These are phyloP conservation scores for Teratosphaeria viscida DNA, from an alignment of 2,329 filamentous ascomycete genomes.

Conservation along the genomic window DNA sequence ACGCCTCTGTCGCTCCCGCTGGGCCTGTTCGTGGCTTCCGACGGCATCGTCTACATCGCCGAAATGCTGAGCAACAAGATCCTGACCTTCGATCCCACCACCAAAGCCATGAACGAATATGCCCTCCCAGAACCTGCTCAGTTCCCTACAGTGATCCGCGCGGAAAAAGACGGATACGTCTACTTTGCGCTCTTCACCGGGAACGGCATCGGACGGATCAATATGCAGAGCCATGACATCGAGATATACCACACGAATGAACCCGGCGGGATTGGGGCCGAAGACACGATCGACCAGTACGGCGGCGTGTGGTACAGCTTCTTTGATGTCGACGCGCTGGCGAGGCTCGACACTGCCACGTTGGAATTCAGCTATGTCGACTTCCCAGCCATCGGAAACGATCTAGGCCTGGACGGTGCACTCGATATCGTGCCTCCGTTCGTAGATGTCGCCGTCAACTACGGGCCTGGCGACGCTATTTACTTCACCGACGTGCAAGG, in stretches of 20 bases:
- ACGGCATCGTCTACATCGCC: constrained; percentile 9
- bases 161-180: constrained; percentile 12
- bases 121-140: constrained; percentile 8
- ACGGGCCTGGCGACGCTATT: not conserved
- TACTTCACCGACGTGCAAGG: not conserved
- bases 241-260: constrained; percentile 11
- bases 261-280: constrained; percentile 6
- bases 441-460: not conserved
- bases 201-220: constrained; percentile 13
- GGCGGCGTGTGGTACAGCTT: constrained; percentile 13
- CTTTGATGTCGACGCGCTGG: constrained; percentile 2
- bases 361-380: not conserved
- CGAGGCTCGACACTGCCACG: not conserved
- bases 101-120: constrained; percentile 9
- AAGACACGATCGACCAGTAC: constrained; percentile 9
- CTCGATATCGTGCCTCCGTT: not conserved
- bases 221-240: constrained; percentile 10
- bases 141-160: constrained; percentile 13
- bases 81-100: constrained; percentile 10
- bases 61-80: constrained; percentile 14
- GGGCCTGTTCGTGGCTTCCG: constrained; percentile 9
- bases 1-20: constrained; percentile 11
- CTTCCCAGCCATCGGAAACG: not conserved
- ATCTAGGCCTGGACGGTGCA: not conserved
- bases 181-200: constrained; percentile 14